Evolutionary conservation across 2,329 filamentous ascomycete genomes (phyloP).

Genomic region (Apiospora aurea): DNA sequence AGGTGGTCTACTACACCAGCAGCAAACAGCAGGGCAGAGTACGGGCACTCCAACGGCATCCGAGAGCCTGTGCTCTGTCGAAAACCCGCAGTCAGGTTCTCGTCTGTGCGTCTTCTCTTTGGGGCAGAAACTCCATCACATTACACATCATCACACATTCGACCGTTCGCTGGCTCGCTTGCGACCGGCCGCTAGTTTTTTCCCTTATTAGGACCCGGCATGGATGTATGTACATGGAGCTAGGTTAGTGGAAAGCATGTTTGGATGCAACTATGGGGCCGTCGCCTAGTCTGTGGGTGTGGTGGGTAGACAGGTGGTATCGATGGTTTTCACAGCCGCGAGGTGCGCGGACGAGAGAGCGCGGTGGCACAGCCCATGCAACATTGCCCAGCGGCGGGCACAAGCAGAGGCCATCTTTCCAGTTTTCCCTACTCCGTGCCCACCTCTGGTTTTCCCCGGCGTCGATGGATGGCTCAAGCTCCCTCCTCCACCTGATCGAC

Average conservation of each 20-base stretch:
- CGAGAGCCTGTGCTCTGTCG: background rate
- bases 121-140: constrained; percentile 2
- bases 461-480: constrained; percentile 10
- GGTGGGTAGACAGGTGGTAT: background rate
- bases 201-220: constrained; percentile 19
- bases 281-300: constrained; percentile 14
- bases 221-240: too few species aligned
- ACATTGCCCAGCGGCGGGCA: constrained; percentile 17
- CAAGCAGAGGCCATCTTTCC: constrained; percentile 7
- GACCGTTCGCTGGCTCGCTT: background rate
- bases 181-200: constrained; percentile 36
- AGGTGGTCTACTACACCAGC: background rate
- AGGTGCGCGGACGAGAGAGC: constrained; percentile 11
- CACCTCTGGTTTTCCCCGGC: constrained; percentile 15
- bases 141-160: constrained; percentile 12
- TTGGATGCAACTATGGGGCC: constrained; percentile 13
- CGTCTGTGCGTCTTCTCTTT: background rate
- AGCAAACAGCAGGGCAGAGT: background rate
- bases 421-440: constrained; percentile 8
- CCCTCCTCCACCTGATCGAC: constrained; percentile 21
- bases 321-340: constrained; percentile 18
- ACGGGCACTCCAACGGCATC: background rate
- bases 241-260: background rate
- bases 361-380: constrained; percentile 20
- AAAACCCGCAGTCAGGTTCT: background rate